Base-by-base conservation (phyloP, 129 eudicot species). In the Solidago caesia region DNA sequence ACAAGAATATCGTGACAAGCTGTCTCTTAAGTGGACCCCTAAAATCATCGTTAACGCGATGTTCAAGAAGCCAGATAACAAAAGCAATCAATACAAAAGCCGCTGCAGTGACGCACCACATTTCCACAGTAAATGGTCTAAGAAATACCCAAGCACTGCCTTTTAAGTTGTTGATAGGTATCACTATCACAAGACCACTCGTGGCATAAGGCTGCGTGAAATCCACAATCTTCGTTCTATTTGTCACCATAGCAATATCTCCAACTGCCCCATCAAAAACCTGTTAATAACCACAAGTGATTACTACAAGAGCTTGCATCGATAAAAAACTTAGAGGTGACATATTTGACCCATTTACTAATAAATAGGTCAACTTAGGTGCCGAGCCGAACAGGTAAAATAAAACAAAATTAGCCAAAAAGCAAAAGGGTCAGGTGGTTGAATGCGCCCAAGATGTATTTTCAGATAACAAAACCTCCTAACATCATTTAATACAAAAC, bases 261-360 rank as follows among this genome's bases (percentile, higher is more conserved):
- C 97, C 97, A 51, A 87, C 91, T 4, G 90, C 97, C 56, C 92
- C 97, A 78, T 91, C 97, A 80, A 79, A 87, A 46, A 71, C 86
- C 97, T 91, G 68, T 45, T 12, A 57, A 45, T 15, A 73, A 67
- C 64, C 73, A 64, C 47, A 78, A 49, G 2, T 67, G 21, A 66
- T 27, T 46, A 27, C 49, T 5, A 64, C 14, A 10, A 42, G 1
- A 11, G 52, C 33, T 52, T 51, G 43, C n/a, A 25, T 61, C 9
- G 13, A 52, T 13, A 33, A 33, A 33, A 33, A 33, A 33, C 3
- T 33, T 33, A 33, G 39, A 33, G 39, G 39, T 33, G 39, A 3
- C 39, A 33, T 33, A 33, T 53, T 53, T 7, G 59, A 53, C 59
- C 59, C 59, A 53, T 53, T n/a, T 53, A 53, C 13, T 48, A 8